Conservation (phyloP, 495 filamentous ascomycete genomes). For the Platismatia glauca region DNA sequence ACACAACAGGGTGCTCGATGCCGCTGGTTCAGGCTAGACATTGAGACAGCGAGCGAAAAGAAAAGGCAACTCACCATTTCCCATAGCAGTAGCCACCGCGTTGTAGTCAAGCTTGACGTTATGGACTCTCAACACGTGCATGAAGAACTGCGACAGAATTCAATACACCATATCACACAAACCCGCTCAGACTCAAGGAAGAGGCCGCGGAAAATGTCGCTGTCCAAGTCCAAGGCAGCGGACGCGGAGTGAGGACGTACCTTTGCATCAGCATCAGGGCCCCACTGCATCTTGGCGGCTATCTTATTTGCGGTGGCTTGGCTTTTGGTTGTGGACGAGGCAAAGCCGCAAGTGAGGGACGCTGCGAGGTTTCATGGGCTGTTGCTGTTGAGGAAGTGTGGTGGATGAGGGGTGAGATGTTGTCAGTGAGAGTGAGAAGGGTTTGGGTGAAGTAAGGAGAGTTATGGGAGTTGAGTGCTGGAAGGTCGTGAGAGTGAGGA, state of each 20-base stretch:
- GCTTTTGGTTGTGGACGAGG: not conserved
- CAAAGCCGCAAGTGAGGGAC: not conserved
- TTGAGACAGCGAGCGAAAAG: no score
- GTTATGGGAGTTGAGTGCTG: not conserved
- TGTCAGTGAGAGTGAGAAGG: not conserved
- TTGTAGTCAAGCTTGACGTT: conserved; percentile 2
- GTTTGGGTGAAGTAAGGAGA: not conserved
- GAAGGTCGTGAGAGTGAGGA: not conserved
- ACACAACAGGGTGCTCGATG: no score
- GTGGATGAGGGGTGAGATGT: not conserved
- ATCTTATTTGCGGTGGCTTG: not conserved
- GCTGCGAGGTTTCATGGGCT: not conserved
- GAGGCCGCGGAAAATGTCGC: no score
- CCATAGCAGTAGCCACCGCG: not conserved
- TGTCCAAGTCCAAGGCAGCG: no score
- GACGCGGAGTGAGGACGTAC: not conserved
- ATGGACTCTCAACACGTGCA: conserved; percentile 5
- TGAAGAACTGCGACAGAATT: not conserved
- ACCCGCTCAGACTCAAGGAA: no score
- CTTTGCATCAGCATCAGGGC: conserved; percentile 2
- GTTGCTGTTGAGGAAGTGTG: not conserved
- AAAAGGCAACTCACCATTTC: not conserved
- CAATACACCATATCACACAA: not conserved
- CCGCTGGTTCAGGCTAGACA: no score
- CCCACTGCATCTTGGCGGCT: conserved; percentile 9